Conservation (phyloP, 257 asterid genomes). For the Petunia axillaris region DNA sequence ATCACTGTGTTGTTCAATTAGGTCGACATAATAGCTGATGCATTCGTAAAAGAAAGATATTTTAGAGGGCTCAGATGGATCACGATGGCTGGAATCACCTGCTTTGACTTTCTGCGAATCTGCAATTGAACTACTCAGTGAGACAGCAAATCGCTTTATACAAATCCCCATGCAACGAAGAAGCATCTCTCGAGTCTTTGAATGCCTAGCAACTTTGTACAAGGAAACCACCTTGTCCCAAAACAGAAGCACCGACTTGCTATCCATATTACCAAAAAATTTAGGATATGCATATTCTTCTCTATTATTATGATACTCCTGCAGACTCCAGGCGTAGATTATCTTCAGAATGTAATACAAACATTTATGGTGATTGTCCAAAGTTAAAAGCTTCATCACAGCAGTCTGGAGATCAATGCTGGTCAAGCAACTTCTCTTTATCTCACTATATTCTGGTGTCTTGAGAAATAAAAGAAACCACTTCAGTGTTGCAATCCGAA, state of each 20-base stretch:
- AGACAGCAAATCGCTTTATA: conserved; percentile 52
- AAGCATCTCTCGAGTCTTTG: conserved; percentile 70
- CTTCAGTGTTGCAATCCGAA: conserved; percentile 76
- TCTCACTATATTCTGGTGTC: conserved; percentile 47
- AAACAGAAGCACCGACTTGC: conserved; percentile 51
- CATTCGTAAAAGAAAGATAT: conserved; percentile 49
- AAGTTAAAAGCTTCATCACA: conserved; percentile 57
- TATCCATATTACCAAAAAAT: conserved; percentile 58
- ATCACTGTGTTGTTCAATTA: conserved; percentile 60
- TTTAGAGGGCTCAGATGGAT: conserved; percentile 34
- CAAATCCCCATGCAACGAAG: conserved; percentile 95
- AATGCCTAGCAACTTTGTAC: conserved; percentile 71
- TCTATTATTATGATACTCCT: conserved; percentile 47
- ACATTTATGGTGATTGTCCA: conserved; percentile 87
- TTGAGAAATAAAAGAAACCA: conserved; percentile 77
- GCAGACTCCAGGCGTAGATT: conserved; percentile 75
- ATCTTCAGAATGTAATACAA: conserved; percentile 70
- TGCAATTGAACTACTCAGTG: conserved; percentile 46
- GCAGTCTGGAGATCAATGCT: conserved; percentile 61
- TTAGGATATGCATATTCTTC: conserved; percentile 38
- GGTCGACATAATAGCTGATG: conserved; percentile 61
- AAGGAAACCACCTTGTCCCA: conserved; percentile 80
- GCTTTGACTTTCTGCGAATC: conserved; percentile 32
- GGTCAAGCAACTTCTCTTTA: conserved; percentile 48
- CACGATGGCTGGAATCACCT: conserved; percentile 31